phyloP scores from a whole-genome alignment of 257 asterid genomes.

The Plectranthus barbatus region DNA sequence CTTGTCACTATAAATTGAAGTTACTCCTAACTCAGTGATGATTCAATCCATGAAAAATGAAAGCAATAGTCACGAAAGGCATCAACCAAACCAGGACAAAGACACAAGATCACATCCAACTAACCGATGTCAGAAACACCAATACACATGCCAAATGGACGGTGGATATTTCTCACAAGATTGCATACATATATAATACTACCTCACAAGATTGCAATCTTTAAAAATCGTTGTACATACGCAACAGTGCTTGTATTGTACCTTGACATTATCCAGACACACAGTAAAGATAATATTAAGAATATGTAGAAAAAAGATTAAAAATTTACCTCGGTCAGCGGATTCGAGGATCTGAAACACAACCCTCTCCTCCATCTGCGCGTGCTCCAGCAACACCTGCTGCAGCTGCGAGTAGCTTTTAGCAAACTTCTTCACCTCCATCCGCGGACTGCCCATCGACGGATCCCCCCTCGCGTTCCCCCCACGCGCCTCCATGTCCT shows the following conservation, averaged over 20 bases:
- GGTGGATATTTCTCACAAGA: neutral
- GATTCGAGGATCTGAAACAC: slow-evolving; percentile 84
- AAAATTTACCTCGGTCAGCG: slow-evolving; percentile 74
- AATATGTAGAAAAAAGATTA: neutral
- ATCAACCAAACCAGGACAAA: slow-evolving; percentile 7
- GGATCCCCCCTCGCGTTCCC: slow-evolving; percentile 75
- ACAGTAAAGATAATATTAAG: neutral
- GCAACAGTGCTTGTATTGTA: slow-evolving; percentile 5
- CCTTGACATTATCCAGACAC: slow-evolving; percentile 7
- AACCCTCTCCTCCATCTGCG: slow-evolving; percentile 95
- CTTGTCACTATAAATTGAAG: neutral
- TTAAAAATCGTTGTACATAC: neutral
- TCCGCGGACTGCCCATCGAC: slow-evolving; percentile 78
- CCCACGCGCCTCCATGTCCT: slow-evolving; percentile 80
- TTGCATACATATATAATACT: too few relatives aligned
- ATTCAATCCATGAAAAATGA: neutral
- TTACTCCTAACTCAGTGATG: neutral
- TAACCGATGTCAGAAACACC: neutral
- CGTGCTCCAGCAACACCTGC: slow-evolving; percentile 87
- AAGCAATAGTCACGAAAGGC: neutral
- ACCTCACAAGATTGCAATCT: neutral
- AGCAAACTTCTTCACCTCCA: slow-evolving; percentile 89
- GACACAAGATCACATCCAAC: slow-evolving; percentile 12
- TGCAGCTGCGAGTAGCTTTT: slow-evolving; percentile 60
- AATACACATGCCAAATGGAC: too few relatives aligned